Base-by-base conservation (phyloP, 2,329 filamentous ascomycete species). In the Arthrobotrys sphaeroides region DNA sequence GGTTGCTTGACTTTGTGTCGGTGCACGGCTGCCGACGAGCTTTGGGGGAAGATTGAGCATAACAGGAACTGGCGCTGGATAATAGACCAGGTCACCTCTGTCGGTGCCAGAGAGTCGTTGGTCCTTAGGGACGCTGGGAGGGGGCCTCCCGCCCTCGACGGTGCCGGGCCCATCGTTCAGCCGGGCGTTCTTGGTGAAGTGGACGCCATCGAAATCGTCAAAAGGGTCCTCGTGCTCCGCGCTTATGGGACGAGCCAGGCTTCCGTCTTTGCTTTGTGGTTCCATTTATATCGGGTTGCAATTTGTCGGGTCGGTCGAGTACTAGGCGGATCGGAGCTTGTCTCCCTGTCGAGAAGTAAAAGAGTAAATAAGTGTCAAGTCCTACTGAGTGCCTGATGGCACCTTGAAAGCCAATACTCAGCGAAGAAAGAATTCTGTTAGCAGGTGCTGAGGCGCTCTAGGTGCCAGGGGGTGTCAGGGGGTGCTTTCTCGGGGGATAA, bases 21-120 rank as follows among this genome's bases (percentile, higher is more conserved):
- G 79, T 40, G 16, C 51, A 60, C 51, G 61, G 43, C 57, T 49
- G 79, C 90, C 91, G 0, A 94, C 96, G 59, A 98, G 84, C 79
- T 93, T 91, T 47, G 93, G 93, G 0, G 95, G 95, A 10, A 99
- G 84, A 79, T 97, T 98, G 69, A 99, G 86, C 90, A 96, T 94
- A 77, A 91, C 90, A 2, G 95, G 95, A 1, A 99, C 95, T 0
- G 93, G 94, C 2, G 95, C 95, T 12, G 95, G 95, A 82, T 99
- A 99, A 83, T 90, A 98, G 7, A 97, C 88, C 92, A 98, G 45
- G 16, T 69, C 77, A 45, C 66, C 75, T n/a, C 61, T 77, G 6
- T 75, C 36, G 2, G 74, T 70, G 36, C 76, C 51, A 16, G 80
- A 76, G 0, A 77, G 40, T 18, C 78, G 69, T 3, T 78, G 79